phyloP scores from a whole-genome alignment of 805 yeast species.

The Blastobotrys mokoenaii region DNA sequence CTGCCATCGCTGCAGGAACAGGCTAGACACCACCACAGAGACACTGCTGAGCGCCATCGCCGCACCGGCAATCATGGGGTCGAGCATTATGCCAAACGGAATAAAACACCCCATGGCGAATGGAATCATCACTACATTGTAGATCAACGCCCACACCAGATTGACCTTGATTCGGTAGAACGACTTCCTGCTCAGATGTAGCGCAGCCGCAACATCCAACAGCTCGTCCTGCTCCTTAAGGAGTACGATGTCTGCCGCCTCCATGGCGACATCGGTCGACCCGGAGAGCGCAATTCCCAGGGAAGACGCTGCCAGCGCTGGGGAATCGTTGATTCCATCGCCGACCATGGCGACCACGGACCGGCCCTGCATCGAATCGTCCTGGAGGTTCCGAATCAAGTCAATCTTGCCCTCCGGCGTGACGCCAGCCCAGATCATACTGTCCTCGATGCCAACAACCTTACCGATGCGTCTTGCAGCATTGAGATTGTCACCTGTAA shows the following conservation, averaged over 20 bases:
- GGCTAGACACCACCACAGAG: slow-evolving; percentile 77
- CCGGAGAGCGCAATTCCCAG: slow-evolving; percentile 87
- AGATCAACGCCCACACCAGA: slow-evolving; percentile 76
- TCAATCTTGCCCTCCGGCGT: slow-evolving; percentile 71
- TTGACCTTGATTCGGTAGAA: slow-evolving; percentile 72
- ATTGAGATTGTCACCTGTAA: slow-evolving; percentile 73
- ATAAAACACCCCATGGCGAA: slow-evolving; percentile 87
- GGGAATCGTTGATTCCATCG: slow-evolving; percentile 97
- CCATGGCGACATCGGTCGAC: slow-evolving; percentile 94
- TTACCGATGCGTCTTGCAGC: slow-evolving; percentile 60
- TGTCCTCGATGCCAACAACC: slow-evolving; percentile 55
- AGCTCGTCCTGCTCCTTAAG: slow-evolving; percentile 27
- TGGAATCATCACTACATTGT: slow-evolving; percentile 84
- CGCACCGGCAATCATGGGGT: slow-evolving; percentile 85
- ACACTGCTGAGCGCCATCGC: slow-evolving; percentile 93
- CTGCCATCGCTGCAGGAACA: slow-evolving; percentile 54
- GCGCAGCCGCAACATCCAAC: slow-evolving; percentile 38
- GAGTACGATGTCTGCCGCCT: slow-evolving; percentile 89
- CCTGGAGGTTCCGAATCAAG: slow-evolving; percentile 51
- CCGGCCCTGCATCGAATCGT: slow-evolving; percentile 9
- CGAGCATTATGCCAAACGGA: slow-evolving; percentile 64
- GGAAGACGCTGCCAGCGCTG: slow-evolving; percentile 83
- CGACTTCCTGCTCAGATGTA: slow-evolving; percentile 61
- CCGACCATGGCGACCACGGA: slow-evolving; percentile 77
- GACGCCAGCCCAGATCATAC: slow-evolving; percentile 65